Base-by-base conservation (phyloP, 192 early-diverging fungal species). In the Dimargaris cristalligena region DNA sequence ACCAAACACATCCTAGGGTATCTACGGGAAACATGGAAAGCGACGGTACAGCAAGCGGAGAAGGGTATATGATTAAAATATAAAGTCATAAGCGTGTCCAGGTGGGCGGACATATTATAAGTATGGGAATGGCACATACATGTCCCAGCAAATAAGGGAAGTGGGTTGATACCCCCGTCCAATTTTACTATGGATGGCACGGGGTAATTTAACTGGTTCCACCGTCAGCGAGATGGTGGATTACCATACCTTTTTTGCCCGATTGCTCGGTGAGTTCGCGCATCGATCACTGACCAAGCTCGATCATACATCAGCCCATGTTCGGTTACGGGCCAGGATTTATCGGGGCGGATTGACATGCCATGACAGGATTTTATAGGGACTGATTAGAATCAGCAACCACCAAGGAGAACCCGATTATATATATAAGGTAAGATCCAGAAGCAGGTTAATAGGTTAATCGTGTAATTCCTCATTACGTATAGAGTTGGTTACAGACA, bases 341-440 rank as follows among this genome's bases (percentile, higher is more conserved):
- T 46, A 18, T 45, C 52, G 11, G n/a, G 6, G 20, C 65, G 62
- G 13, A 81, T 74, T 64, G 59, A 71, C 71, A 70, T 82, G 22
- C 77, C 80, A 22, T 67, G 80, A 61, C 90, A 92, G 30, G 86
- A 86, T 66, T 92, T 92, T 60, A 92, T 76, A 0, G 90, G 90
- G 47, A 78, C 85, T 54, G 10, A 52, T 47, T 11, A 75, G 18
- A 23, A 31, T 32, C 11, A 9, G 0, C 4, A 77, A 29, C 16
- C 3, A 26, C 25, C 11, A 34, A 58, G 32, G 35, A 71, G 46
- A 48, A 77, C 34, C 31, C 48, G 59, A 29, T 71, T 62, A 22
- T 41, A 41, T 41, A 41, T 16, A 6, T 6, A 72, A 62, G 48
- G 60, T 59, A 23, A 61, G 58, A 29, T 61, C 58, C 52, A 62